Base-by-base conservation (phyloP, 2,329 filamentous ascomycete genomes). In the Pestalotiopsis sp. region DNA sequence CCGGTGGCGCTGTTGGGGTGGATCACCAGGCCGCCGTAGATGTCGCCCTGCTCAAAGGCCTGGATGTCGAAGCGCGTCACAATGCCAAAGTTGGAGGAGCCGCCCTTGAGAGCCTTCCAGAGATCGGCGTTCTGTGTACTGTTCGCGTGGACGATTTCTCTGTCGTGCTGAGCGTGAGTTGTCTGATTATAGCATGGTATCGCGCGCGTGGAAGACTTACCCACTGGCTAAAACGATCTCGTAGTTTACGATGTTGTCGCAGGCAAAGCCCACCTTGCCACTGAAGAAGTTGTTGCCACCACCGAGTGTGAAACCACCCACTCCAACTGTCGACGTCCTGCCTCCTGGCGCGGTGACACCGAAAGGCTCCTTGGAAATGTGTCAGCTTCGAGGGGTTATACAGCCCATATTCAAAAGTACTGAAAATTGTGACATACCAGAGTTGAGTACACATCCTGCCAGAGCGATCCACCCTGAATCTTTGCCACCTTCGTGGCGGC, bases 91-190 rank as follows among this genome's bases (percentile, higher is more conserved):
- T 85, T 86, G 69, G 78, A 81, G 14, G 78, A 77, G 49, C 84
- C 84, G 13, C 83, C 84, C 66, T 82, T 81, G 4, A 85, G 75
- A 0, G 83, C 84, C 66, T 77, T 78, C 72, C 77, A 85, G 2
- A 86, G 78, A 68, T 85, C 83, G 0, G 72, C 14, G 69, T 84
- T 78, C 2, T 76, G 68, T 0, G 71, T 67, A 1, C 72, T 73
- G 56, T 79, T 83, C 13, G 81, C 83, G 17, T 80, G 79, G 36
- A 84, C 73, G 38, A 85, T 78, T 4, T 73, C 65, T 17, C 64
- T 62, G 2, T n/a, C 3, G 17, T 23, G 3, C 1, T n/a, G 1
- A 6, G 1, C 13, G 59, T 61, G 36, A 62, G 59, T 14, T 7
- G 27, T 41, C 31, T 36, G 31, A 36, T 25, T 23, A 6, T 6